Conservation (phyloP, 345 rosid genomes). For the Ricinus communis region DNA sequence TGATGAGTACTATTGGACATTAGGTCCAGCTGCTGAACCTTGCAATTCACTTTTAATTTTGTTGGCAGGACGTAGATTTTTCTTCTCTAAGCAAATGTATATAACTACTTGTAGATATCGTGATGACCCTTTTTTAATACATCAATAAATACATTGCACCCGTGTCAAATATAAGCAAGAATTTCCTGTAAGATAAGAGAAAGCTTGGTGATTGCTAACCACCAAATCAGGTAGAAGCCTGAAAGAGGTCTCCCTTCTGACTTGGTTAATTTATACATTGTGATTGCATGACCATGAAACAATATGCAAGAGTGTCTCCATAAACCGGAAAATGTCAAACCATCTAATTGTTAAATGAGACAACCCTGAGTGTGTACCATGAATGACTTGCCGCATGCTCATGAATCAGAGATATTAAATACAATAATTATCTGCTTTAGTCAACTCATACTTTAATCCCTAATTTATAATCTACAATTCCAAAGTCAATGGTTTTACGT, state of each 20-base stretch:
- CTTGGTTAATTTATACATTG: too few relatives aligned
- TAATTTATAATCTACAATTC: not conserved
- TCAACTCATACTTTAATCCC: not conserved
- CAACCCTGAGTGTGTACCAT: not conserved
- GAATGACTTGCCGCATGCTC: not conserved
- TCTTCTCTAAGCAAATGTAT: slow-evolving; percentile 3
- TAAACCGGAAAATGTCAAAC: too few relatives aligned
- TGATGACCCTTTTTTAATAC: slow-evolving; percentile 3
- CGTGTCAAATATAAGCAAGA: too few relatives aligned
- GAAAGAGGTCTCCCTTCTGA: too few relatives aligned
- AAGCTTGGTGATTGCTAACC: too few relatives aligned
- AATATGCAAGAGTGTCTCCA: not conserved
- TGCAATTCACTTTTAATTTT: too few relatives aligned
- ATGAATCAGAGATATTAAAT: not conserved
- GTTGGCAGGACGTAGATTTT: slow-evolving; percentile 15
- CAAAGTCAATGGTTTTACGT: slow-evolving; percentile 16
- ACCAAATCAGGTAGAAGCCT: too few relatives aligned
- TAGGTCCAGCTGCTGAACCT: slow-evolving; percentile 11
- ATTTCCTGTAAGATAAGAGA: too few relatives aligned
- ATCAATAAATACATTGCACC: too few relatives aligned
- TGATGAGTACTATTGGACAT: slow-evolving; percentile 21
- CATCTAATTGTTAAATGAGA: not conserved
- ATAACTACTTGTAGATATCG: slow-evolving; percentile 12
- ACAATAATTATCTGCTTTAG: not conserved
- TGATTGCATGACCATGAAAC: not conserved